A percentile compares a stretch with the other conserved stretches of the same genome.
Conservation (phyloP, 1,284 basidiomycete species). For the Austroboletus novae-zelandiae region DNA sequence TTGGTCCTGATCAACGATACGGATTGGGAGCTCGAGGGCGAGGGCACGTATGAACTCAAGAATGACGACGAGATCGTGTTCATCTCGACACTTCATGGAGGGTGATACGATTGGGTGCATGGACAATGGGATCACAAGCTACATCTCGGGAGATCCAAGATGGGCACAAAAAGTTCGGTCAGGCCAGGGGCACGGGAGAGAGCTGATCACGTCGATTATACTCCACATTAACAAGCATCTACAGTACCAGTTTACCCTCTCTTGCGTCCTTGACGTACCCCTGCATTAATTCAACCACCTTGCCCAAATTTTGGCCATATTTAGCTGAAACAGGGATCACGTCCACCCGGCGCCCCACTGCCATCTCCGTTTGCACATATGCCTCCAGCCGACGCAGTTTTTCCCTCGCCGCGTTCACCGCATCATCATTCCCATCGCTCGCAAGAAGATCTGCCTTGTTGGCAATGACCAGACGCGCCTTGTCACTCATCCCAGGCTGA, state of each 20-base stretch:
- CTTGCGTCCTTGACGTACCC: slow-evolving; percentile 62
- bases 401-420: slow-evolving; percentile 52
- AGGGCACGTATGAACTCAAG: slow-evolving; percentile 82
- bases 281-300: slow-evolving; percentile 63
- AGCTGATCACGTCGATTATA: no score
- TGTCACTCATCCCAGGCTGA: slow-evolving; percentile 72
- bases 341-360: slow-evolving; percentile 42
- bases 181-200: no score
- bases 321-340: slow-evolving; percentile 82
- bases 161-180: not conserved
- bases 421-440: slow-evolving; percentile 31
- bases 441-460: slow-evolving; percentile 90
- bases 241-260: slow-evolving; percentile 1
- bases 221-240: no score
- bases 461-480: slow-evolving; percentile 81
- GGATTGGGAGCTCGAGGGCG: slow-evolving; percentile 98
- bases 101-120: slow-evolving; percentile 43
- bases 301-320: slow-evolving; percentile 72
- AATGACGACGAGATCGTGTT: slow-evolving; percentile 90
- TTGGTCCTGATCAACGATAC: slow-evolving; percentile 94
- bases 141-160: no score
- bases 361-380: slow-evolving; percentile 53
- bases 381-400: slow-evolving; percentile 57
- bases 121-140: no score
- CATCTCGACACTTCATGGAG: slow-evolving; percentile 95